phyloP scores from a whole-genome alignment of 2,329 filamentous ascomycete genomes.

The Phaeomoniella chlamydospora region DNA sequence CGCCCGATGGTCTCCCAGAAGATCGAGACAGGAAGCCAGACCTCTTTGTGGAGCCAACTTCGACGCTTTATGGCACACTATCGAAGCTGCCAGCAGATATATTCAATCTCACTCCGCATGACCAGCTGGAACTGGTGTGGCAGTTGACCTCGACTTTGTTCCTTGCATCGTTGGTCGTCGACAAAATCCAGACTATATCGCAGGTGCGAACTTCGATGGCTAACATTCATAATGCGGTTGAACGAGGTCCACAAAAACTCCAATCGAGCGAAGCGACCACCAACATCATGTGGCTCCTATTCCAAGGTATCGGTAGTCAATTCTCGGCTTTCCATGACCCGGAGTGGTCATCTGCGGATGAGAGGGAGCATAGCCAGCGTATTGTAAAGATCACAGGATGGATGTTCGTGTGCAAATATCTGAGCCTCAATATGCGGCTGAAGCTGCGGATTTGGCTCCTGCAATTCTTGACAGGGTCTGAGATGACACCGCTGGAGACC shows the following conservation, averaged over 20 bases:
- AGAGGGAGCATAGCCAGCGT: conserved; percentile 6
- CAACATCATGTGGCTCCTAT: conserved; percentile 8
- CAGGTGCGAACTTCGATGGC: conserved; percentile 7
- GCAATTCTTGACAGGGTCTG: conserved; percentile 5
- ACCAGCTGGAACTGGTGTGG: conserved; percentile 7
- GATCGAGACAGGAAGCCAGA: conserved; percentile 4
- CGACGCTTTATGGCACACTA: conserved; percentile 5
- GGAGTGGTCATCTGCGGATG: conserved; percentile 7
- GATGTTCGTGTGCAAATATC: conserved; percentile 7
- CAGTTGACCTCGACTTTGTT: conserved; percentile 7
- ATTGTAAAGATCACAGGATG: conserved; percentile 7
- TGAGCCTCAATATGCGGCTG: conserved; percentile 6
- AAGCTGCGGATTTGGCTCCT: conserved; percentile 7
- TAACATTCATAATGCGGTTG: conserved; percentile 5
- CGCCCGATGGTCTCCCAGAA: not conserved
- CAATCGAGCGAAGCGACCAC: conserved; percentile 6
- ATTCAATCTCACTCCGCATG: conserved; percentile 6
- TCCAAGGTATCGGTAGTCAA: not conserved
- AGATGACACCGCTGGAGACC: conserved; percentile 2
- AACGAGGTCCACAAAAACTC: conserved; percentile 5
- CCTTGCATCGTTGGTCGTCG: conserved; percentile 6
- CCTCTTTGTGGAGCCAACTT: conserved; percentile 5
- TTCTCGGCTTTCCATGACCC: conserved; percentile 2
- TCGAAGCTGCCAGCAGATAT: conserved; percentile 2
- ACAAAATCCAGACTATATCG: conserved; percentile 6